These are phyloP conservation scores for Cryptosporidium muris DNA, from an alignment of 169 alveolate species.

Conservation along the genomic window DNA sequence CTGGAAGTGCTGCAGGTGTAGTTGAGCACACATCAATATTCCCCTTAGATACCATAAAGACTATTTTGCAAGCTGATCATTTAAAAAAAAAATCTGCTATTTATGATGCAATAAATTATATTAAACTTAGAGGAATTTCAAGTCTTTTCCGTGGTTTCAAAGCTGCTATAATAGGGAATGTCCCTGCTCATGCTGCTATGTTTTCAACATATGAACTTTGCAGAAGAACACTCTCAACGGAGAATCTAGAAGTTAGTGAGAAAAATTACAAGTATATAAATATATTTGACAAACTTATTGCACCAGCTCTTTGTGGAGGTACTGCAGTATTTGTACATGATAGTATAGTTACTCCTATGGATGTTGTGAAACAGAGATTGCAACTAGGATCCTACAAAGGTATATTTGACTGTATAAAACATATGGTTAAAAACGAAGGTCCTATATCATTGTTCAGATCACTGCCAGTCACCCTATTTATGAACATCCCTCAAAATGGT, in stretches of 20 bases:
- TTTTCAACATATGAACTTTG: constrained; percentile 88
- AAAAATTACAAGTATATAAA: constrained; percentile 63
- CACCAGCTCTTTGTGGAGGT: constrained; percentile 91
- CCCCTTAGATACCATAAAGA: constrained; percentile 95
- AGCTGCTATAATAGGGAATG: constrained; percentile 94
- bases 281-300: constrained; percentile 74
- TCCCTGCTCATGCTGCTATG: constrained; percentile 98
- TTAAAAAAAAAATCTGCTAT: constrained; percentile 24
- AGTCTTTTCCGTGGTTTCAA: constrained; percentile 89
- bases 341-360: constrained; percentile 95
- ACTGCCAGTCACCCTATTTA: constrained; percentile 91
- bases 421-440: constrained; percentile 88
- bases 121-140: constrained; percentile 78
- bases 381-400: constrained; percentile 87
- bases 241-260: background rate
- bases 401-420: constrained; percentile 75
- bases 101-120: constrained; percentile 53
- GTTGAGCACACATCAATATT: constrained; percentile 94
- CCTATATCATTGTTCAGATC: constrained; percentile 87
- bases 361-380: constrained; percentile 92
- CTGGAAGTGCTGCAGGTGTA: constrained; percentile 98
- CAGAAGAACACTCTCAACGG: background rate
- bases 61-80: constrained; percentile 82
- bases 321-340: constrained; percentile 94
- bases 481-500: constrained; percentile 95